A percentile compares a stretch with the other conserved stretches of the same genome.
These are phyloP conservation scores for Styphnolobium japonicum DNA, from an alignment of 306 rosid species.

Conservation along the genomic window DNA sequence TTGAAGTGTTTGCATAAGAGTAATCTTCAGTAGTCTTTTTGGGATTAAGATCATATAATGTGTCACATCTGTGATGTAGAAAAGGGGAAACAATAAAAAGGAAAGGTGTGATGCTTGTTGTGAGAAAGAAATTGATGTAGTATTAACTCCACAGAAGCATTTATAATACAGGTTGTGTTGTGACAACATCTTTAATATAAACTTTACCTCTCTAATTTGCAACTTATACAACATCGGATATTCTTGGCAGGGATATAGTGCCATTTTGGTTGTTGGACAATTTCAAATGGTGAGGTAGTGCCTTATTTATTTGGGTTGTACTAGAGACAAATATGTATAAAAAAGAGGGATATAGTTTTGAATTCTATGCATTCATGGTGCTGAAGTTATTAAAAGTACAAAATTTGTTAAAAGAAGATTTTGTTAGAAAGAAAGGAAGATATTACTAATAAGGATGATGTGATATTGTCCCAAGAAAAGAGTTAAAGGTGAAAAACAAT, in stretches of 20 bases:
- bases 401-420: background rate
- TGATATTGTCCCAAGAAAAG: background rate
- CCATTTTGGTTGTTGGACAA: background rate
- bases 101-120: background rate
- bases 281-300: background rate
- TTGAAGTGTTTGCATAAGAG: background rate
- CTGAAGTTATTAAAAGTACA: background rate
- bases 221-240: background rate
- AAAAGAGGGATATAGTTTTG: background rate
- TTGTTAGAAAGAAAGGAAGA: background rate
- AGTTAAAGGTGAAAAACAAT: background rate
- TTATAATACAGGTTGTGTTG: background rate
- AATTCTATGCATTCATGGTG: constrained; percentile 16
- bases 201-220: background rate
- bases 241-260: constrained; percentile 5
- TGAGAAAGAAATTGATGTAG: background rate
- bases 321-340: constrained; percentile 3
- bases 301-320: constrained; percentile 7
- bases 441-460: constrained; percentile 3
- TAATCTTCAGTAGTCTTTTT: background rate
- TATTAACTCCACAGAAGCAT: background rate
- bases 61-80: background rate
- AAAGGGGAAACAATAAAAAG: background rate
- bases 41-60: constrained; percentile 3
- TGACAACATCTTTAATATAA: constrained; percentile 3